Base-by-base conservation (phyloP, 805 yeast species). In the Yamadazyma laniorum region DNA sequence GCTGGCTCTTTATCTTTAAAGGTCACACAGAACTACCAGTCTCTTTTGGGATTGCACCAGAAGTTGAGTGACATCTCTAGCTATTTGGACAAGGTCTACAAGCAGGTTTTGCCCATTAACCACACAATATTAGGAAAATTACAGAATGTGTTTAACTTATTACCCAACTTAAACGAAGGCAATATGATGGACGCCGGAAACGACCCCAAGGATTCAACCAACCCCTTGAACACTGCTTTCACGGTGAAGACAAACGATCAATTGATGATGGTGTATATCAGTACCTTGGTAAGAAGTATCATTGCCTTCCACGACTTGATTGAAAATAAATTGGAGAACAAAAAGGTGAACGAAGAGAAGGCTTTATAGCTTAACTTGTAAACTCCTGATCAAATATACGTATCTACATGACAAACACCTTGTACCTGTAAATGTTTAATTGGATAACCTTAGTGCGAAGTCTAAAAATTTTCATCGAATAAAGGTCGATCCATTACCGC, bases 281-380 rank as follows among this genome's bases (percentile, higher is more conserved):
- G 93, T 53, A 82, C 91, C 35, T 70, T 93, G 53, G 96, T 93
- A 17, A 78, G 98, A 57, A 85, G 98, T 5, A 90, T 95, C 53
- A 85, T 93, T 56, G 95, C 98, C 8, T 91, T 93, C 75, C 96
- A 93, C 63, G 95, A 93, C 60, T 75, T 93, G 61, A 93, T 93
- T 57, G 98, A 93, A 54, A 95, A 95, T 67, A 93, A 93, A 66
- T 81, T 93, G 49, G 87, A 85, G 51, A 89, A 89, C 61, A 82
- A 80, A 56, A 75, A 71, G 51, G 42, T 58, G 30, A 59, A 58
- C 42, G 73, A 66, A 39, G 54, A 48, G 25, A 25, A 26, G 53
- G 50, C 22, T 29, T 43, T 23, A 5, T 35, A 34, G 37, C 8
- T 19, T 27, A 15, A 26, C 18, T n/a, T n/a, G n/a, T n/a, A n/a